Base-by-base conservation (phyloP, 75 land plant species). In the Sequoiadendron giganteum region DNA sequence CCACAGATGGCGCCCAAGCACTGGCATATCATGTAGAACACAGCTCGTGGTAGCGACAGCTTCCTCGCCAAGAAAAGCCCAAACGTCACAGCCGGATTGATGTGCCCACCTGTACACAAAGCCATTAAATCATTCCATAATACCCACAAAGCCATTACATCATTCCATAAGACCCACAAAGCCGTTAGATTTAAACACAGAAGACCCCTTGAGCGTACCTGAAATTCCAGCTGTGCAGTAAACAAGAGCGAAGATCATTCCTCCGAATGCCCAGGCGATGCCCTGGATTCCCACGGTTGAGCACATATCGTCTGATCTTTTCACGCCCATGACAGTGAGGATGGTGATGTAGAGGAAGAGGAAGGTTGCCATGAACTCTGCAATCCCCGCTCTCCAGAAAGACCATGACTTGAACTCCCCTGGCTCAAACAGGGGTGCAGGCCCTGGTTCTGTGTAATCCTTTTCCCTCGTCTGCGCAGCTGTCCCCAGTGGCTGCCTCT, bases 181-280 rank as follows among this genome's bases (percentile, higher is more conserved):
- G 8, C 52, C 52, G 43, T 48, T 10, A 48, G 52, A 48, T 48
- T 0, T 7, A 48, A 48, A 48, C 52, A 0, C 13, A 48, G 2
- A 48, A 48, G 52, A 8, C 52, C 52, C 52, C 8, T 92, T 92
- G 16, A 92, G 90, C 0, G 88, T 90, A 2, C 92, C 92, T 39
- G 92, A 91, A 16, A 91, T 90, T 30, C 92, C 92, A 21, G 92
- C 92, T 34, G 92, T 91, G 86, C 92, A 91, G 73, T 91, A 91
- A 32, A 91, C 92, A 2, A 91, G 92, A 43, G 86, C 91, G 56
- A 91, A 91, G 80, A 91, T 90, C 92, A 48, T 48, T 48, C 52
- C 52, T 48, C 52, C 13, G 52, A 48, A 48, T 48, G 52, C 52
- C 52, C 52, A 48, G 52, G 52, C 52, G 13, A 48, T 48, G 0